These are phyloP conservation scores for Eutrema japonicum DNA, from an alignment of 345 rosid genomes.

Conservation along the genomic window DNA sequence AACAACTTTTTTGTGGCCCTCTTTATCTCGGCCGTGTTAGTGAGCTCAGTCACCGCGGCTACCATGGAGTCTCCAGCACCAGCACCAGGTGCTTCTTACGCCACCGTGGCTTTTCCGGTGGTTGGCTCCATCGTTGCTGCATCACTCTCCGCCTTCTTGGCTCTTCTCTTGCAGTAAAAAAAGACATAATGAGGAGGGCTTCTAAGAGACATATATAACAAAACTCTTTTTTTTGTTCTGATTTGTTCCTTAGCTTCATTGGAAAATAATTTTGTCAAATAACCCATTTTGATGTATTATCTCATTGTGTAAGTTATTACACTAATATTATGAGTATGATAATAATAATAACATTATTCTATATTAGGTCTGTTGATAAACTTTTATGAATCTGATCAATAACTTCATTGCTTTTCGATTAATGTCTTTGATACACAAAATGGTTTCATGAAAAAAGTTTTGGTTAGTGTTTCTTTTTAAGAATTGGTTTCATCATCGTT, in stretches of 20 bases:
- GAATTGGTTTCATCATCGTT: conserved; percentile 36
- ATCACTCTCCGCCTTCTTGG: conserved; percentile 42
- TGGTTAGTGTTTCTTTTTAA: conserved; percentile 32
- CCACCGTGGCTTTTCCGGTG: conserved; percentile 44
- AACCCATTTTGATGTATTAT: conserved; percentile 38
- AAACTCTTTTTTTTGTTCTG: conserved; percentile 23
- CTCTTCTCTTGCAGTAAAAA: conserved; percentile 43
- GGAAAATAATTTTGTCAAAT: conserved; percentile 11
- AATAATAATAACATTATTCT: conserved; percentile 30
- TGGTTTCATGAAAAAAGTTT: conserved; percentile 23
- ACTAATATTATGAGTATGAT: conserved; percentile 27
- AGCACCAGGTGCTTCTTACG: conserved; percentile 42
- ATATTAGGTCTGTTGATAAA: neutral
- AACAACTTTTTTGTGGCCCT: conserved; percentile 50
- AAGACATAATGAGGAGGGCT: neutral
- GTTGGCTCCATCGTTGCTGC: conserved; percentile 56
- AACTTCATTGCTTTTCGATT: conserved; percentile 11
- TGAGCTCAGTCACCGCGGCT: conserved; percentile 54
- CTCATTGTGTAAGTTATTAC: conserved; percentile 37
- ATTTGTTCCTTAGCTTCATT: conserved; percentile 30
- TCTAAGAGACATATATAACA: conserved; percentile 22
- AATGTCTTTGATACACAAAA: conserved; percentile 29
- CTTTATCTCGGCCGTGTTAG: conserved; percentile 55
- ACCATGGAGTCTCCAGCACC: conserved; percentile 51
- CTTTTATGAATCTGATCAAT: conserved; percentile 5